Conservation (phyloP, 805 yeast species). For the Ogataea nitratoaversa region DNA sequence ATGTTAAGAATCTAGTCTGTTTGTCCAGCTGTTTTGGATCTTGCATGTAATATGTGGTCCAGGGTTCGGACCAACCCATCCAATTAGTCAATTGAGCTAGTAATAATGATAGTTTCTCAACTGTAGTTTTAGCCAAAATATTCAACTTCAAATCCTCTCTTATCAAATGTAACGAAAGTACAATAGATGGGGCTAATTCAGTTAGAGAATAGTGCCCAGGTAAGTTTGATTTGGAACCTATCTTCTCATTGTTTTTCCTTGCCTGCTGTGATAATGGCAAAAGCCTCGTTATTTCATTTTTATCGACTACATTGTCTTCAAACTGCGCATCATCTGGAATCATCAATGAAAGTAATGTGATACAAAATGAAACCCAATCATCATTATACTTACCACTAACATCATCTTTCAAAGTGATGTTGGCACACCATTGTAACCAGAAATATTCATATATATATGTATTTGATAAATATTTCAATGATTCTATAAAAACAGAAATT, state of each 20-base stretch:
- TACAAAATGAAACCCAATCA: slow-evolving; percentile 61
- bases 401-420: slow-evolving; percentile 37
- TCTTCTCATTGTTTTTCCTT: slow-evolving; percentile 13
- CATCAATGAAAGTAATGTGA: slow-evolving; percentile 45
- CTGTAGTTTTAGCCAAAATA: slow-evolving; percentile 34
- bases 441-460: slow-evolving; percentile 51
- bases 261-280: slow-evolving; percentile 21
- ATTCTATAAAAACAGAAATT: slow-evolving; percentile 42
- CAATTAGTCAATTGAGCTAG: slow-evolving; percentile 59
- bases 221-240: slow-evolving; percentile 5
- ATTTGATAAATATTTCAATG: slow-evolving; percentile 53
- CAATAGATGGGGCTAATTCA: slow-evolving; percentile 58
- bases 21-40: slow-evolving; percentile 34
- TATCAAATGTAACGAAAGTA: slow-evolving; percentile 66
- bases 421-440: slow-evolving; percentile 62
- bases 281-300: slow-evolving; percentile 24
- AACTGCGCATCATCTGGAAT: slow-evolving; percentile 40
- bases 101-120: slow-evolving; percentile 44
- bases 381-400: slow-evolving; percentile 22
- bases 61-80: slow-evolving; percentile 70
- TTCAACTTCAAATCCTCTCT: slow-evolving; percentile 72
- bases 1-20: slow-evolving; percentile 35
- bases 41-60: slow-evolving; percentile 56
- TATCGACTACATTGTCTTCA: slow-evolving; percentile 8
- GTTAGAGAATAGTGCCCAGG: slow-evolving; percentile 37